Evolutionary conservation across 257 asterid genomes (phyloP), one percentile per base, ranked within the genome.

Genomic region (Gentiana dahurica): DNA sequence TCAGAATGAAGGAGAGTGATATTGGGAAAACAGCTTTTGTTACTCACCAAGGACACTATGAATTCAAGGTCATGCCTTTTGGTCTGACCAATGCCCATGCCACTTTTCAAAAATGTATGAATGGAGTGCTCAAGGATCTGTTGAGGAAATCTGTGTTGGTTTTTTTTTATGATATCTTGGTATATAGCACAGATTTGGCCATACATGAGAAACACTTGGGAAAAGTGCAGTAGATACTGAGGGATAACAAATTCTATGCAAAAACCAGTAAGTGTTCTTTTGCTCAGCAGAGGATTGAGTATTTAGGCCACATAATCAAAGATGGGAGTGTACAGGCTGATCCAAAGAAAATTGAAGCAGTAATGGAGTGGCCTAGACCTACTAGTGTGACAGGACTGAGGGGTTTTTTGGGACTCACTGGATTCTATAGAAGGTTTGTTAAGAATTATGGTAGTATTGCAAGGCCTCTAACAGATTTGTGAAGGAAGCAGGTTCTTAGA

Each of bases 101-200:
- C n/a, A n/a, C n/a, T n/a, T n/a, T 55, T 5, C 48, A 36, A 10
- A 3, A 32, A 0, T 2, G 36, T 4, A 57, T 57, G 61, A 57
- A 57, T 11, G 6, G 32, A 1, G 8, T 57, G 0, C 33, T 57
- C 32, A 1, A 9, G 4, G 38, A 11, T 8, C 9, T 5, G 3
- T 8, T 57, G 1, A 15, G 51, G 32, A 57, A 13, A 2, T 57
- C 44, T 43, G 33, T 39, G 0, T 4, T 57, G 12, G n/a, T n/a
- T 57, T 0, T 55, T 57, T 24, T 57, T 57, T 54, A 57, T 41
- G 51, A 57, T 15, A 57, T 57, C 2, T 8, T 57, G 0, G 37
- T 57, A 8, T 57, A 39, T 15, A 57, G 36, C 36, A 7, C 12
- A 3, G 3, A 5, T 8, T 5, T 13, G 10, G 51, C 15, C 1